These are phyloP conservation scores for Scedosporium dehoogii DNA, from an alignment of 2,329 filamentous ascomycete species.

Conservation along the genomic window DNA sequence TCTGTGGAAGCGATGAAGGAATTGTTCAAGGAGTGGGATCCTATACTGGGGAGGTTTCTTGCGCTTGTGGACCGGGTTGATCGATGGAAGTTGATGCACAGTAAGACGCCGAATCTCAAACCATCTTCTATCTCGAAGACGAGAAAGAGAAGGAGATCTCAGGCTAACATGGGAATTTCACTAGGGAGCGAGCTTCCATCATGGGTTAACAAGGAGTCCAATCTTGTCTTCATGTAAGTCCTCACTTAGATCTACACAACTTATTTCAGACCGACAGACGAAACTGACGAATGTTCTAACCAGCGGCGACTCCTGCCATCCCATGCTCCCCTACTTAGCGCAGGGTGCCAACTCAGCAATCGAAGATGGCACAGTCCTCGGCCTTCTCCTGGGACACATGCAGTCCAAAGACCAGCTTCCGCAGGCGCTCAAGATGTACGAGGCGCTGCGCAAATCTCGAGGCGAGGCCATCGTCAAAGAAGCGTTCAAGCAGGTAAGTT, in stretches of 20 bases:
- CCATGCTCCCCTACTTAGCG: slow-evolving; percentile 38
- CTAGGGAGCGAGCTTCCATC: slow-evolving; percentile 36
- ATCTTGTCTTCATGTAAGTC: slow-evolving; percentile 36
- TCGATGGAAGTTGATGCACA: slow-evolving; percentile 60
- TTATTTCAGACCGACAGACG: background rate
- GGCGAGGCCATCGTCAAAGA: slow-evolving; percentile 17
- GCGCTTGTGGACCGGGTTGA: slow-evolving; percentile 46
- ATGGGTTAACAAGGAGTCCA: slow-evolving; percentile 44
- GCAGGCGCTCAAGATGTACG: slow-evolving; percentile 35
- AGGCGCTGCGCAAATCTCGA: slow-evolving; percentile 44
- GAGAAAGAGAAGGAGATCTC: background rate
- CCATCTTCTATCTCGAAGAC: background rate
- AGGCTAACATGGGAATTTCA: background rate
- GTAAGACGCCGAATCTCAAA: slow-evolving; percentile 17
- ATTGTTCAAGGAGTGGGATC: slow-evolving; percentile 56
- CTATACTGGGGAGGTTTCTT: slow-evolving; percentile 34
- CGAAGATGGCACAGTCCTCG: slow-evolving; percentile 28
- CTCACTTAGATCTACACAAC: slow-evolving; percentile 7
- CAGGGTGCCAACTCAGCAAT: slow-evolving; percentile 30
- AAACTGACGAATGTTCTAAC: slow-evolving; percentile 18
- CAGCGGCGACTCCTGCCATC: slow-evolving; percentile 33
- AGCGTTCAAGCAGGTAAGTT: background rate
- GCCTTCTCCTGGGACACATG: slow-evolving; percentile 27
- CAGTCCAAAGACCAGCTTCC: slow-evolving; percentile 33
- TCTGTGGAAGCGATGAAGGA: slow-evolving; percentile 50